phyloP scores from a whole-genome alignment of 306 rosid species.

The Aeschynomene evenia region DNA sequence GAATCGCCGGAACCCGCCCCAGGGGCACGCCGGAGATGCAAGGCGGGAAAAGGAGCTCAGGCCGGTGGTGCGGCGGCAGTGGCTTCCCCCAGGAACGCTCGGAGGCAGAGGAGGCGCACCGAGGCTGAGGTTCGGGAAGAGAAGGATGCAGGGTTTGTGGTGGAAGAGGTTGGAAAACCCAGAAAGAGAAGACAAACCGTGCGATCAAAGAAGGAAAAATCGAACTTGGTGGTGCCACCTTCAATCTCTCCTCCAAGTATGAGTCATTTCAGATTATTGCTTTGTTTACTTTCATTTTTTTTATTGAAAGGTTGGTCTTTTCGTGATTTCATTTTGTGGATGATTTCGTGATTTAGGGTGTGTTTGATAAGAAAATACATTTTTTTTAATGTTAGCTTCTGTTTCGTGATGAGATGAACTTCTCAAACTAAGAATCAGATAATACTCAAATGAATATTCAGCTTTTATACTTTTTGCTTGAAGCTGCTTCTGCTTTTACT shows the following conservation, averaged over 20 bases:
- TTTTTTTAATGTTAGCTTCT: too few species aligned
- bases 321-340: not conserved
- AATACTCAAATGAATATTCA: too few species aligned
- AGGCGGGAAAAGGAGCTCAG: slow-evolving; percentile 39
- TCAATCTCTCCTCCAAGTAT: slow-evolving; percentile 57
- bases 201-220: slow-evolving; percentile 67
- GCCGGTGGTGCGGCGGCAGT: slow-evolving; percentile 19
- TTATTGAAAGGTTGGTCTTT: not conserved
- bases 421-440: too few species aligned
- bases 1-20: slow-evolving; percentile 43
- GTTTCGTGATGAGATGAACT: too few species aligned
- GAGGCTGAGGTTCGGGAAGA: slow-evolving; percentile 71
- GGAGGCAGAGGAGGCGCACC: slow-evolving; percentile 57
- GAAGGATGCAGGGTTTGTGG: slow-evolving; percentile 46
- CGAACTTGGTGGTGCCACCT: slow-evolving; percentile 44
- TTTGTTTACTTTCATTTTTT: not conserved
- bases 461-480: too few species aligned
- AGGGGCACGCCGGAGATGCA: slow-evolving; percentile 49
- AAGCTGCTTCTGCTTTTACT: too few species aligned
- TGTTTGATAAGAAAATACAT: too few species aligned
- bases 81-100: slow-evolving; percentile 62
- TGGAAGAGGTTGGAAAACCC: slow-evolving; percentile 60
- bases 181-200: slow-evolving; percentile 46
- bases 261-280: not conserved
- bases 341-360: not conserved